phyloP scores from a whole-genome alignment of 2,329 filamentous ascomycete species.

The Hymenoscyphus scutula region DNA sequence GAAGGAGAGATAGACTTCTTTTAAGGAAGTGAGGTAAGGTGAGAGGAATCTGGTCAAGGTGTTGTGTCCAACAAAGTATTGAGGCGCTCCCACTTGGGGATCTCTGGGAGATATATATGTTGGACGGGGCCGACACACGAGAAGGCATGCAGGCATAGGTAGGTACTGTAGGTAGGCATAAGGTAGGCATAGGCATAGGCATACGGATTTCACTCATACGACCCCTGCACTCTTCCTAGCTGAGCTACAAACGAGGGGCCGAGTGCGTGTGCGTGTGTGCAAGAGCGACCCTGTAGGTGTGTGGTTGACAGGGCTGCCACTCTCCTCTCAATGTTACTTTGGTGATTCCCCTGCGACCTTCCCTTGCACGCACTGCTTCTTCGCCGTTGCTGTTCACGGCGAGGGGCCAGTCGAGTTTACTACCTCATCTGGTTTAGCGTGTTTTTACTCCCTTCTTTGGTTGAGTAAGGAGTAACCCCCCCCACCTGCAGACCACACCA shows the following conservation, averaged over 20 bases:
- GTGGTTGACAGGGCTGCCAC: conserved; percentile 20
- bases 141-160: no score
- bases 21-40: conserved; percentile 11
- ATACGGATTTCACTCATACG: conserved; percentile 25
- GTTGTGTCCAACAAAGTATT: conserved; percentile 23
- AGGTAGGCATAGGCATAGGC: no score
- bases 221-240: conserved; percentile 27
- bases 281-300: conserved; percentile 2
- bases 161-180: no score
- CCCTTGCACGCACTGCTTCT: conserved; percentile 18
- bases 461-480: no score
- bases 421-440: no score
- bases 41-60: conserved; percentile 14
- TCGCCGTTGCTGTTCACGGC: conserved; percentile 22
- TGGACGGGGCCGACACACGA: conserved; percentile 22
- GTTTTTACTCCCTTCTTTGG: no score
- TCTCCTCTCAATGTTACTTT: conserved; percentile 17
- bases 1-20: conserved; percentile 14
- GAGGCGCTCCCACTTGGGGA: conserved; percentile 26
- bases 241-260: conserved; percentile 26
- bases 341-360: conserved; percentile 8
- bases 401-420: no score
- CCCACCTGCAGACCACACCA: no score
- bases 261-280: conserved; percentile 13
- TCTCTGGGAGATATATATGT: conserved; percentile 33